Evolutionary conservation across 2,329 filamentous ascomycete species (phyloP), one percentile per base, ranked within the genome.

Genomic region (Parastagonospora avenae): DNA sequence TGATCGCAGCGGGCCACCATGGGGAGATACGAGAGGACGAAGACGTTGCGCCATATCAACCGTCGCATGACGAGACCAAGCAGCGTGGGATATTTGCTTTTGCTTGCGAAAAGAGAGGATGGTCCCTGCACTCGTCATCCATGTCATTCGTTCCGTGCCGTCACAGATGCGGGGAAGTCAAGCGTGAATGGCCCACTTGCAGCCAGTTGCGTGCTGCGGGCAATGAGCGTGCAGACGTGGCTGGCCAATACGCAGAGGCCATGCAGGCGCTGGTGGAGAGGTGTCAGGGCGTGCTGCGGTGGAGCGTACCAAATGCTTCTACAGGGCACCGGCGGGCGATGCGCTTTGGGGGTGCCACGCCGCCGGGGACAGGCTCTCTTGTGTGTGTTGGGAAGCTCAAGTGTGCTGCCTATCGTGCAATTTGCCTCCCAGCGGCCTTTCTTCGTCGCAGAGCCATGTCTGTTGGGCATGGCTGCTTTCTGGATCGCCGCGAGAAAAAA

Each of bases 21-120:
- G 37, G 29, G 45, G 24, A 42, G 35, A 44, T 42, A 54, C 28
- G 50, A 54, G 35, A 41, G 19, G 46, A 50, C 27, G 39, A 40
- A 42, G 42, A 42, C 42, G 59, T 63, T 62, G 54, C 61, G 62
- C 61, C 56, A 64, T 60, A 47, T 46, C 48, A 43, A 50, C 42
- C 36, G n/a, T 56, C 41, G 51, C 50, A 60, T 66, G 59, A 63
- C 54, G 57, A 57, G 14, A 46, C 19, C 14, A 24, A 24, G 19
- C 11, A 35, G 52, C 50, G 58, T 59, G 60, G 56, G 55, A 55
- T 51, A 41, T 19, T 45, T 60, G 55, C 43, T 52, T 60, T 59
- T 53, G 46, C 41, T 30, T 36, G 48, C 39, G 41, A 48, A 37
- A 39, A 41, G 37, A 42, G 45, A 15, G 50, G 47, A 54, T 54